Conservation (phyloP, 2,329 filamentous ascomycete species). For the Claviceps humidiphila region DNA sequence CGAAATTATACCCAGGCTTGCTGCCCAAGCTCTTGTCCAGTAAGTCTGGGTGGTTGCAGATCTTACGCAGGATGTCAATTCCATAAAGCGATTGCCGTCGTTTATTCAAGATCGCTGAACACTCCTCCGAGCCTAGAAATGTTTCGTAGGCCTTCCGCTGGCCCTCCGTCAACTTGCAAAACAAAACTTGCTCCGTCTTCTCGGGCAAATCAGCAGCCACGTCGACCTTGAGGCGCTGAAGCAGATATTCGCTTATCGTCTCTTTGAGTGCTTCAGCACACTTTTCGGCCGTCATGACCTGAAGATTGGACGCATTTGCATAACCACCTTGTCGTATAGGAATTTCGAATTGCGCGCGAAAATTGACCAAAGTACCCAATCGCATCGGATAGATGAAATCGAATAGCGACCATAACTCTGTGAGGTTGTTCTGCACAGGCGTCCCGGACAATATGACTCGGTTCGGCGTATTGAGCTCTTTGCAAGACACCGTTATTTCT, state of each 20-base stretch:
- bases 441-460: slow-evolving; percentile 90
- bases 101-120: slow-evolving; percentile 65
- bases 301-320: slow-evolving; percentile 84
- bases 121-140: slow-evolving; percentile 73
- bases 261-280: slow-evolving; percentile 91
- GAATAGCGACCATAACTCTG: slow-evolving; percentile 92
- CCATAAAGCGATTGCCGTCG: slow-evolving; percentile 74
- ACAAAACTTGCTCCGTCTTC: slow-evolving; percentile 91
- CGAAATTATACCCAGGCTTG: slow-evolving; percentile 62
- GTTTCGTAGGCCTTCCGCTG: slow-evolving; percentile 71
- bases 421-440: slow-evolving; percentile 93
- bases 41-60: slow-evolving; percentile 94
- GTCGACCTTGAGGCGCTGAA: slow-evolving; percentile 86
- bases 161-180: slow-evolving; percentile 72
- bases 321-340: slow-evolving; percentile 91
- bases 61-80: slow-evolving; percentile 84
- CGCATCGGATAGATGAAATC: slow-evolving; percentile 98
- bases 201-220: slow-evolving; percentile 88
- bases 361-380: slow-evolving; percentile 79
- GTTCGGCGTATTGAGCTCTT: slow-evolving; percentile 80
- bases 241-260: slow-evolving; percentile 80
- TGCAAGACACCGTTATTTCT: slow-evolving; percentile 87
- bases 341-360: slow-evolving; percentile 82
- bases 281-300: slow-evolving; percentile 87
- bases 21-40: slow-evolving; percentile 44